Evolutionary conservation across 2,329 filamentous ascomycete species (phyloP), one percentile per base, ranked within the genome.

Genomic region (Lecanicillium sp.): DNA sequence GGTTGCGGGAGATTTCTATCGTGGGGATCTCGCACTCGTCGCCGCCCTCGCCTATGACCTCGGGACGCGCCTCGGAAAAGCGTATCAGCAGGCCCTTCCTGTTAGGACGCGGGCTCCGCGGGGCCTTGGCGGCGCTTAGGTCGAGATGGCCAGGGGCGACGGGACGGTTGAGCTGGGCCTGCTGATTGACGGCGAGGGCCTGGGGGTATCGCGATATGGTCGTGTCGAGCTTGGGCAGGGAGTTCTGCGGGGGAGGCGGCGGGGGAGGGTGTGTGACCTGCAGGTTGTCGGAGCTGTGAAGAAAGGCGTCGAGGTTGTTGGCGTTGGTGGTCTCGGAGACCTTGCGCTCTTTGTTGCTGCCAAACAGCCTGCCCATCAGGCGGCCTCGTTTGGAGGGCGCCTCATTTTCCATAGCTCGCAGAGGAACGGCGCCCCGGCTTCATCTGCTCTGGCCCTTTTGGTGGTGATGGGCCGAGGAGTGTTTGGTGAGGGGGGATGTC

Each of bases 31-130:
- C 82, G 47, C 86, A 84, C 64, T 95, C 90, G 60, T 96, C 91
- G 27, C 91, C 91, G 50, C 91, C 91, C 65, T 91, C 84, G 39
- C 91, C 91, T 60, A 97, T 96, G 52, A 95, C 67, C 39, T 89
- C 85, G 6, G 90, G 90, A 47, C 77, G 73, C 9, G 75, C 77
- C 56, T 87, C 81, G 44, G 77, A 78, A 59, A 96, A 96, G 48
- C 75, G 79, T 29, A 96, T 90, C 4, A 71, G 71, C 52, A 93
- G 70, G 9, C 85, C 85, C 64, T 87, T 87, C 60, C 77, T 79
- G 43, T 68, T 71, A 20, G 67, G 68, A 19, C 68, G 68, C 23
- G 73, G 69, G 53, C 69, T 75, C 57, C 62, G 65, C 12, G 72
- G 68, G 36, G 72, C 72, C 51, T 64, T 67, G 19, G 72, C 72